Evolutionary conservation across 2,329 filamentous ascomycete genomes (phyloP).

Genomic region (Teratosphaeria destructans): DNA sequence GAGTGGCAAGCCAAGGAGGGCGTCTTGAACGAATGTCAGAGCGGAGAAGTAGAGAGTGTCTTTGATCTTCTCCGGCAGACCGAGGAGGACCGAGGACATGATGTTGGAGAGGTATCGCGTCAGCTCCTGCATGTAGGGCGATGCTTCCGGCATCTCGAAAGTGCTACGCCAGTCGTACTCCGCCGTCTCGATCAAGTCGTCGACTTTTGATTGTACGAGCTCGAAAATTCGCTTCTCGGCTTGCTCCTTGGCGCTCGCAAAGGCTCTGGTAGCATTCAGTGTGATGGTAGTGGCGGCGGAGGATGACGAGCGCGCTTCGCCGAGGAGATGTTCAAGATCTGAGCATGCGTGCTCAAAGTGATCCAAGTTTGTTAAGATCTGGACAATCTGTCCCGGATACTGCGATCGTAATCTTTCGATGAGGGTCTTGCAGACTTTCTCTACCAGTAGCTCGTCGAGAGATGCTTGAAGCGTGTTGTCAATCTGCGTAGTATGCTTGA

Average conservation of each 20-base stretch:
- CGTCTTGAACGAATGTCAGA: slow-evolving; percentile 72
- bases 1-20: slow-evolving; percentile 51
- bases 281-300: slow-evolving; percentile 72
- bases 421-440: slow-evolving; percentile 83
- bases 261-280: slow-evolving; percentile 74
- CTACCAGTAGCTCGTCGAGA: slow-evolving; percentile 85
- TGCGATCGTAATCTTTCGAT: slow-evolving; percentile 83
- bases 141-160: slow-evolving; percentile 59
- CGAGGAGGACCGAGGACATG: slow-evolving; percentile 88
- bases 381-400: slow-evolving; percentile 94
- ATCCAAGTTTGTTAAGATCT: slow-evolving; percentile 94
- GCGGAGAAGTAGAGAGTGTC: slow-evolving; percentile 97
- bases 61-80: slow-evolving; percentile 90
- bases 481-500: slow-evolving; percentile 79
- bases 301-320: slow-evolving; percentile 73
- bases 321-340: slow-evolving; percentile 78
- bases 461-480: slow-evolving; percentile 82
- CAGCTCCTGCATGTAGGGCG: slow-evolving; percentile 89
- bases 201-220: slow-evolving; percentile 96
- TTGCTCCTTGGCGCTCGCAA: slow-evolving; percentile 82
- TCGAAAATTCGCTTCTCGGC: slow-evolving; percentile 98
- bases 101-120: slow-evolving; percentile 90
- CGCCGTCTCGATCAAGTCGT: slow-evolving; percentile 90
- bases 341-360: slow-evolving; percentile 91
- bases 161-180: slow-evolving; percentile 83